These are phyloP conservation scores for Peronospora belbahrii DNA, from an alignment of 352 stramenopile genomes.

Conservation along the genomic window DNA sequence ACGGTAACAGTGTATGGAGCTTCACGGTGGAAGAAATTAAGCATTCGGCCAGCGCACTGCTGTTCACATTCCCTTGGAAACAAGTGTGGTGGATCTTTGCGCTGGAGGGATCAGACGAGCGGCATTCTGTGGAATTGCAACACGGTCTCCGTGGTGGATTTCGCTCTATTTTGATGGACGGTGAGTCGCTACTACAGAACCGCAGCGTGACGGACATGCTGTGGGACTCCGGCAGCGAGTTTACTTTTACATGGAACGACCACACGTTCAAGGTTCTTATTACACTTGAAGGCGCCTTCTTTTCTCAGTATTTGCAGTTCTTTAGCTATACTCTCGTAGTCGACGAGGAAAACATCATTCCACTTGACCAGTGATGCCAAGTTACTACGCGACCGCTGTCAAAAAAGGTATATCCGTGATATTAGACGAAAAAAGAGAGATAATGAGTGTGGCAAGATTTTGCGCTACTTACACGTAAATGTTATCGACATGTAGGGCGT, in stretches of 20 bases:
- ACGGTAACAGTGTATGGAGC: slow-evolving; percentile 46
- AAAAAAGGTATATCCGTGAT: slow-evolving; percentile 1
- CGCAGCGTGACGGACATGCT: slow-evolving; percentile 64
- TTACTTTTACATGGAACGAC: slow-evolving; percentile 51
- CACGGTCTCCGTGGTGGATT: slow-evolving; percentile 71
- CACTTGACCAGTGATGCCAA: slow-evolving; percentile 29
- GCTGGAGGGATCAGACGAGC: slow-evolving; percentile 38
- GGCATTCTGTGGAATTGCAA: slow-evolving; percentile 67
- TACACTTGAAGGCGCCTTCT: slow-evolving; percentile 71
- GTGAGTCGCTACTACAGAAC: slow-evolving; percentile 55
- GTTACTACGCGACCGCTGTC: not conserved
- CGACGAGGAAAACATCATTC: slow-evolving; percentile 64
- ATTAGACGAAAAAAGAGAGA: slow-evolving; percentile 2
- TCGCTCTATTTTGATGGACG: slow-evolving; percentile 63
- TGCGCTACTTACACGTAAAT: slow-evolving; percentile 11
- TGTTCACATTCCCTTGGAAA: slow-evolving; percentile 85
- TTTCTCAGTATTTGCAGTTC: slow-evolving; percentile 79
- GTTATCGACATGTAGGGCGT: slow-evolving; percentile 16
- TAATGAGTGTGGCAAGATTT: slow-evolving; percentile 1
- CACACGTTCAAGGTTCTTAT: slow-evolving; percentile 76
- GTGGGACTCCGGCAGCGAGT: slow-evolving; percentile 74
- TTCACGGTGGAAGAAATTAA: slow-evolving; percentile 81
- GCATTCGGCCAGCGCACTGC: slow-evolving; percentile 57
- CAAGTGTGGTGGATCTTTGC: slow-evolving; percentile 82
- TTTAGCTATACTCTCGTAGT: slow-evolving; percentile 78